Evolutionary conservation across 1,139 yeast genomes (phyloP).

Genomic region (Hyphopichia fennica): DNA sequence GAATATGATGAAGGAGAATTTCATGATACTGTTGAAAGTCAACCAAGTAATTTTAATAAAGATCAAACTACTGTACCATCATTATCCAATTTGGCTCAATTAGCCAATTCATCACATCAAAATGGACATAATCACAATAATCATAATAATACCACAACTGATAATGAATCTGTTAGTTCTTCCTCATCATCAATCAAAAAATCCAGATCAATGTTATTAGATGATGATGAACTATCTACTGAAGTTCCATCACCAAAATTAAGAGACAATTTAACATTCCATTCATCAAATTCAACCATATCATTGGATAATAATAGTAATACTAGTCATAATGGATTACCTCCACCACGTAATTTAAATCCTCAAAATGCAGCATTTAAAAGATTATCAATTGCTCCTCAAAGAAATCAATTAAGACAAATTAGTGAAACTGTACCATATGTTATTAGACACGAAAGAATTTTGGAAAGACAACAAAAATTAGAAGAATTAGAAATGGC

Average conservation of each 20-base stretch:
- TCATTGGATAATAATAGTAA: slow-evolving; percentile 22
- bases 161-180: slow-evolving; percentile 24
- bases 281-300: slow-evolving; percentile 33
- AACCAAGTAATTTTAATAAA: slow-evolving; percentile 4
- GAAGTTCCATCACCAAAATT: slow-evolving; percentile 29
- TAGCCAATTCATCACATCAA: slow-evolving; percentile 30
- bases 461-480: slow-evolving; percentile 72
- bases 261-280: slow-evolving; percentile 28
- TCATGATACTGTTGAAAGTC: slow-evolving; percentile 32
- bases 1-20: slow-evolving; percentile 26
- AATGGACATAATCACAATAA: slow-evolving; percentile 9
- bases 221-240: slow-evolving; percentile 13
- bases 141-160: slow-evolving; percentile 12
- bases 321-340: slow-evolving; percentile 12
- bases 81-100: slow-evolving; percentile 62
- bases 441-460: slow-evolving; percentile 72
- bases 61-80: slow-evolving; percentile 50
- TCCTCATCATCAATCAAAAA: slow-evolving; percentile 22
- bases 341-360: slow-evolving; percentile 34
- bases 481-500: slow-evolving; percentile 77
- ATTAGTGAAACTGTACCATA: slow-evolving; percentile 82
- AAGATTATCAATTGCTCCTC: slow-evolving; percentile 58
- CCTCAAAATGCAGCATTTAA: slow-evolving; percentile 50
- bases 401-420: slow-evolving; percentile 68
- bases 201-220: slow-evolving; percentile 36